Percentiles rank a stretch among this genome's conserved stretches.
phyloP scores from a whole-genome alignment of 345 rosid genomes.

The Brassica carinata region DNA sequence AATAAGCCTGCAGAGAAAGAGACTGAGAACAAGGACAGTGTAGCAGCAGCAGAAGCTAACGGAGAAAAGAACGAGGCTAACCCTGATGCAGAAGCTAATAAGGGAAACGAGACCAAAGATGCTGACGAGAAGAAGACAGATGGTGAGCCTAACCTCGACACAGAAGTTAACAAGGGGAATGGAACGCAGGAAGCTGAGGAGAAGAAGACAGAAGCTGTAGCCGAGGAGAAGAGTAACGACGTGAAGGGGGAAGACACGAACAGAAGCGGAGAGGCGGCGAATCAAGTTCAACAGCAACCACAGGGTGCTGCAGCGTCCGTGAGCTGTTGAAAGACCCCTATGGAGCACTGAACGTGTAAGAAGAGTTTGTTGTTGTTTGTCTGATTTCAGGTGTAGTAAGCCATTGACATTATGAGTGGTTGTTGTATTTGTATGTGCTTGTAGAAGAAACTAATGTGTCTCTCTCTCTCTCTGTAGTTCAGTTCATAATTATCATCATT shows the following conservation, averaged over 20 bases:
- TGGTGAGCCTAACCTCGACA: constrained; percentile 1
- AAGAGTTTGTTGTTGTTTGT: background rate
- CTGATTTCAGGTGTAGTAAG: background rate
- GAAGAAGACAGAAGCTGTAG: constrained; percentile 16
- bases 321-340: constrained; percentile 32
- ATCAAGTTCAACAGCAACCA: constrained; percentile 24
- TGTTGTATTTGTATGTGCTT: background rate
- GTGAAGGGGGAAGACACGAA: constrained; percentile 27
- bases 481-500: background rate
- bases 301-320: constrained; percentile 35
- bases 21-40: constrained; percentile 9
- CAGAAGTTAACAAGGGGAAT: constrained; percentile 10
- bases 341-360: background rate
- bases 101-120: constrained; percentile 8
- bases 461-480: background rate
- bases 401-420: background rate
- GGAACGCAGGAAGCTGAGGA: constrained; percentile 22
- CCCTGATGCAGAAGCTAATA: constrained; percentile 10
- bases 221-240: constrained; percentile 28
- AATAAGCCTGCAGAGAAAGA: constrained; percentile 31
- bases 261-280: constrained; percentile 32
- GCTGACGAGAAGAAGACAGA: constrained; percentile 20
- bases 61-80: constrained; percentile 10
- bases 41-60: constrained; percentile 19
- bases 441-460: background rate